phyloP scores from a whole-genome alignment of 495 filamentous ascomycete genomes.

The Aspergillus haitiensis region DNA sequence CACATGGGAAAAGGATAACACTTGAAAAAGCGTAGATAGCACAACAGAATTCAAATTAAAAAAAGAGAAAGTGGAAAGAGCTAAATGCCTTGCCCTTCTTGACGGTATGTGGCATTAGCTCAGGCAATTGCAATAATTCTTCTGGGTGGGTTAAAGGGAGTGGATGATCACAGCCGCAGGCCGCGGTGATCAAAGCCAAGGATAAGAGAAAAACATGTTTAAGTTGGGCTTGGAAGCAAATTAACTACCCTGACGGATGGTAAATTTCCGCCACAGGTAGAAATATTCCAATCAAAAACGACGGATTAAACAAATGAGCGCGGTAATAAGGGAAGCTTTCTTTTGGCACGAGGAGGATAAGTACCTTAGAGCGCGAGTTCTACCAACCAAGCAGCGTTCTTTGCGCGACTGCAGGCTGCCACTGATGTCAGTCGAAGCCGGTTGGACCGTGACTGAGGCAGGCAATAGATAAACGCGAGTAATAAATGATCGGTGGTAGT shows the following conservation, averaged over 20 bases:
- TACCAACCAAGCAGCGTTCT: slow-evolving; percentile 33
- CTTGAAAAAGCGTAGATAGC: no score
- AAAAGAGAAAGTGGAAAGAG: not conserved
- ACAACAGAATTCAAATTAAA: not conserved
- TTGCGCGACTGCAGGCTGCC: slow-evolving; percentile 31
- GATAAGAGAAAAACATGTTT: slow-evolving; percentile 15
- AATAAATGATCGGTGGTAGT: slow-evolving; percentile 8
- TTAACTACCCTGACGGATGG: slow-evolving; percentile 13
- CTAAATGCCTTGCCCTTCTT: slow-evolving; percentile 5
- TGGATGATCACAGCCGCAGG: slow-evolving; percentile 23
- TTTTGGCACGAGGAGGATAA: slow-evolving; percentile 15
- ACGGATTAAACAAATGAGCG: slow-evolving; percentile 11
- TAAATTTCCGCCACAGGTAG: slow-evolving; percentile 14
- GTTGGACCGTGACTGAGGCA: slow-evolving; percentile 29
- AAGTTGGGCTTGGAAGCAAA: slow-evolving; percentile 7
- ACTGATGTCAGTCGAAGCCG: slow-evolving; percentile 39
- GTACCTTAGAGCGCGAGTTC: slow-evolving; percentile 23
- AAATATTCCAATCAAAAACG: slow-evolving; percentile 6
- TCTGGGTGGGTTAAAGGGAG: slow-evolving; percentile 26
- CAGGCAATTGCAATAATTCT: slow-evolving; percentile 9
- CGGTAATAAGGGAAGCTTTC: slow-evolving; percentile 33
- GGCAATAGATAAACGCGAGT: slow-evolving; percentile 16
- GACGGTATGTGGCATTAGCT: slow-evolving; percentile 23
- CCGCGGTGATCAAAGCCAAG: slow-evolving; percentile 16
- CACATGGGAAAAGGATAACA: not conserved